These are phyloP conservation scores for Trifolium pratense DNA, from an alignment of 306 rosid genomes.

Conservation along the genomic window DNA sequence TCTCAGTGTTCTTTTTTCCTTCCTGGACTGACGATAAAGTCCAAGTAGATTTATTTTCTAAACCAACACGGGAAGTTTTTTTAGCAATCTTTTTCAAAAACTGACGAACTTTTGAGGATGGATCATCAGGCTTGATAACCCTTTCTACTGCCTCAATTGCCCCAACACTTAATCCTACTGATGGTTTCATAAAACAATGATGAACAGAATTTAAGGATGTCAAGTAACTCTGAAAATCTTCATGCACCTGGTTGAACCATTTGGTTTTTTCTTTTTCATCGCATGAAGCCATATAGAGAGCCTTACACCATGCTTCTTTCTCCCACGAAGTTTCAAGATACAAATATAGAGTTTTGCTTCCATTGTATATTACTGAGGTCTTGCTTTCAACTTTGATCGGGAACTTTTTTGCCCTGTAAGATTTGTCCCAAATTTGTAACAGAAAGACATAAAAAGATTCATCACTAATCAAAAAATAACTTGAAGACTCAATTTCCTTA, in stretches of 20 bases:
- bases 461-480: conserved; percentile 43
- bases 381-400: conserved; percentile 90
- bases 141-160: conserved; percentile 62
- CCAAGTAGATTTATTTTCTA: conserved; percentile 61
- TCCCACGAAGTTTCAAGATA: conserved; percentile 95
- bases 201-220: conserved; percentile 67
- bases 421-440: conserved; percentile 39
- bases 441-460: conserved; percentile 12
- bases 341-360: conserved; percentile 66
- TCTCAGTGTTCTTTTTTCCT: conserved; percentile 62
- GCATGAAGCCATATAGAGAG: conserved; percentile 83
- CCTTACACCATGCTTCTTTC: conserved; percentile 98
- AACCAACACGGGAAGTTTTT: conserved; percentile 66
- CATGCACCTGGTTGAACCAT: conserved; percentile 66
- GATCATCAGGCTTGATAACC: conserved; percentile 58
- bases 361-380: conserved; percentile 60
- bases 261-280: conserved; percentile 58
- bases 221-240: conserved; percentile 74
- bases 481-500: conserved; percentile 31
- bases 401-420: conserved; percentile 80
- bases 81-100: conserved; percentile 70
- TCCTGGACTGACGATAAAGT: conserved; percentile 56
- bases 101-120: conserved; percentile 76
- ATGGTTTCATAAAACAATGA: conserved; percentile 75
- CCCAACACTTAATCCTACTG: conserved; percentile 60